These are phyloP conservation scores for Candida multigemmis DNA, from an alignment of 805 yeast species.

Conservation along the genomic window DNA sequence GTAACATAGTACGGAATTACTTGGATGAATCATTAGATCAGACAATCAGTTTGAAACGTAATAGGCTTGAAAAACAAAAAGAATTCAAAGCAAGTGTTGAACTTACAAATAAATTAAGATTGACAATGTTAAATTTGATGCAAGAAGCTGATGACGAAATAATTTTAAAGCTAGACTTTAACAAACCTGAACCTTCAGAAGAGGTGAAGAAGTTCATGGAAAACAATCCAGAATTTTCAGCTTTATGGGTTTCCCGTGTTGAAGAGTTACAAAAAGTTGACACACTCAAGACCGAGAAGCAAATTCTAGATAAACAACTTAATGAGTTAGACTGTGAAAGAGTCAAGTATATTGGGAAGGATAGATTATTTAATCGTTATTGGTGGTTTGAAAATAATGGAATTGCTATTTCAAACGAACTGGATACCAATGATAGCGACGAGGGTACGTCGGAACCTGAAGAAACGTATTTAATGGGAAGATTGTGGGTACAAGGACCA, in stretches of 20 bases:
- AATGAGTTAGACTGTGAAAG: slow-evolving; percentile 72
- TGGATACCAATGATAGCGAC: slow-evolving; percentile 31
- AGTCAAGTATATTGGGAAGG: slow-evolving; percentile 68
- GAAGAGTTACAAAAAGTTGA: slow-evolving; percentile 32
- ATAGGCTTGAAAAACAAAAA: slow-evolving; percentile 54
- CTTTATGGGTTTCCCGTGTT: slow-evolving; percentile 36
- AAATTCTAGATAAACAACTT: slow-evolving; percentile 50
- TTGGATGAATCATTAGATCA: slow-evolving; percentile 65
- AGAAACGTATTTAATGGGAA: slow-evolving; percentile 68
- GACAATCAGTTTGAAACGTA: slow-evolving; percentile 52
- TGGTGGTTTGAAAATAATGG: slow-evolving; percentile 96
- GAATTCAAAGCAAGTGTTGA: slow-evolving; percentile 39
- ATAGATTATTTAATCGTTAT: slow-evolving; percentile 75
- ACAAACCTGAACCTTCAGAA: slow-evolving; percentile 30
- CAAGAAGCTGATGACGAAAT: slow-evolving; percentile 9
- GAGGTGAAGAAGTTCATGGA: slow-evolving; percentile 30
- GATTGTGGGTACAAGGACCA: slow-evolving; percentile 92
- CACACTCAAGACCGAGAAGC: slow-evolving; percentile 38
- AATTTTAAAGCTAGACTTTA: slow-evolving; percentile 15
- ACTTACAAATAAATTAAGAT: slow-evolving; percentile 1
- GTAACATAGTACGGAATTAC: slow-evolving; percentile 48
- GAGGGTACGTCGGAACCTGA: slow-evolving; percentile 14
- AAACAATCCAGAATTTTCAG: slow-evolving; percentile 32
- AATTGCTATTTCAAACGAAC: slow-evolving; percentile 44
- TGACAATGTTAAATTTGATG: slow-evolving; percentile 2